Conservation (phyloP, 2,329 filamentous ascomycete genomes). For the Beauveria australis region DNA sequence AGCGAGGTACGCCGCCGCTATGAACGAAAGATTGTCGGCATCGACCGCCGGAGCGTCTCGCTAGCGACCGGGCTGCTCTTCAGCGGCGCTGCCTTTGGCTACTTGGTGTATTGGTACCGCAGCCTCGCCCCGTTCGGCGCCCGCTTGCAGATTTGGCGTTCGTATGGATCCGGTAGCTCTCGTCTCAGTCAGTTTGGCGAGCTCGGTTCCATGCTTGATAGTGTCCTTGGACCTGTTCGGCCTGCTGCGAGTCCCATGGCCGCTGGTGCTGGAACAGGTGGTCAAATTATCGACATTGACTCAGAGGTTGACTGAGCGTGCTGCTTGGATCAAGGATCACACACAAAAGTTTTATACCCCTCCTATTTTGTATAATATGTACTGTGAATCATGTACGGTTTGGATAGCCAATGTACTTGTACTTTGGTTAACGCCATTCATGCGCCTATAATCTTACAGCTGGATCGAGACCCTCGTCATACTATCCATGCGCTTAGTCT, state of each 20-base stretch:
- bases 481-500: not conserved
- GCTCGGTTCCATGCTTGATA: slow-evolving; percentile 36
- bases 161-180: slow-evolving; percentile 19
- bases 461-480: not conserved
- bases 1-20: slow-evolving; percentile 29
- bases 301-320: slow-evolving; percentile 26
- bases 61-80: slow-evolving; percentile 26
- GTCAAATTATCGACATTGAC: slow-evolving; percentile 27
- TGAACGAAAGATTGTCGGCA: slow-evolving; percentile 23
- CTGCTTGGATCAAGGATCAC: not conserved
- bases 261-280: slow-evolving; percentile 11
- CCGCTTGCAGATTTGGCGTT: slow-evolving; percentile 34
- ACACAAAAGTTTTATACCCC: slow-evolving; percentile 2
- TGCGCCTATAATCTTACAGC: not conserved
- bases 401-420: slow-evolving; percentile 12
- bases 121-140: slow-evolving; percentile 37
- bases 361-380: slow-evolving; percentile 3
- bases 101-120: slow-evolving; percentile 32
- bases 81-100: slow-evolving; percentile 30
- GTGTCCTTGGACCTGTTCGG: slow-evolving; percentile 22
- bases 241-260: slow-evolving; percentile 13
- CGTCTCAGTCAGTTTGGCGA: slow-evolving; percentile 37
- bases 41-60: slow-evolving; percentile 25
- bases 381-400: not conserved
- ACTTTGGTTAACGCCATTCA: not conserved